Percentiles rank a stretch among this genome's conserved stretches.
Evolutionary conservation across 768 basidiomycete species (phyloP).

Genomic region (Lactarius sp.): DNA sequence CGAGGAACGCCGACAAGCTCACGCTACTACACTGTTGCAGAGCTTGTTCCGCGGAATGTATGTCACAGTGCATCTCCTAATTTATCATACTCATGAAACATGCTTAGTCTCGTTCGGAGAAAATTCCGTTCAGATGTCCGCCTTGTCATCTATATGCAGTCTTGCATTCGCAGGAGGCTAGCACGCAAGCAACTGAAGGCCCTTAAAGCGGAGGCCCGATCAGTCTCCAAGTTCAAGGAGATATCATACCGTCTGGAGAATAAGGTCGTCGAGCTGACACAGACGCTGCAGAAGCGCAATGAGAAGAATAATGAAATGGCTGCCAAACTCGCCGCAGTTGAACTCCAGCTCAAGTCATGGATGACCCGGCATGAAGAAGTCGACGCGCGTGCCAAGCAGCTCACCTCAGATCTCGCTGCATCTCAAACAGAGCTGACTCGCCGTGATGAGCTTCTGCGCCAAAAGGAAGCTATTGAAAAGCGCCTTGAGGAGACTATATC

Average conservation of each 20-base stretch:
- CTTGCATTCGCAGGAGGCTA: conserved; percentile 82
- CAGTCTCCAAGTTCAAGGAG: conserved; percentile 97
- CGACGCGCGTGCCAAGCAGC: conserved; percentile 65
- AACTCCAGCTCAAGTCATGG: conserved; percentile 84
- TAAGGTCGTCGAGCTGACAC: conserved; percentile 98
- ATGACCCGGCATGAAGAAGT: conserved; percentile 83
- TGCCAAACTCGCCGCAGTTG: conserved; percentile 66
- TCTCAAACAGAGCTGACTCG: conserved; percentile 67
- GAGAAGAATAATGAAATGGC: conserved; percentile 88
- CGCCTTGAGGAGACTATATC: conserved; percentile 72
- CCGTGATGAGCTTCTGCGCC: conserved; percentile 65
- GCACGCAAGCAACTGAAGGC: conserved; percentile 82
- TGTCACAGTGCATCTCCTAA: conserved; percentile 32
- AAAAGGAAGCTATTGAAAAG: conserved; percentile 77
- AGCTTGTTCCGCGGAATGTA: conserved; percentile 86
- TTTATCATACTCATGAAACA: conserved; percentile 4
- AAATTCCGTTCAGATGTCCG: conserved; percentile 54
- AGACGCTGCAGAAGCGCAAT: conserved; percentile 83
- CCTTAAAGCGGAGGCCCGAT: conserved; percentile 88
- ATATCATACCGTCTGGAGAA: conserved; percentile 97
- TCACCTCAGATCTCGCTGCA: conserved; percentile 62
- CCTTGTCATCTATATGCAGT: conserved; percentile 81
- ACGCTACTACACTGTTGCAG: conserved; percentile 73
- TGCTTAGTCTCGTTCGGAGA: conserved; percentile 49
- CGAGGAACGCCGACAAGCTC: conserved; percentile 47